A percentile compares a stretch with the other conserved stretches of the same genome.
Evolutionary conservation across 2,329 filamentous ascomycete genomes (phyloP).

Genomic region (Ascocoryne sarcoides): DNA sequence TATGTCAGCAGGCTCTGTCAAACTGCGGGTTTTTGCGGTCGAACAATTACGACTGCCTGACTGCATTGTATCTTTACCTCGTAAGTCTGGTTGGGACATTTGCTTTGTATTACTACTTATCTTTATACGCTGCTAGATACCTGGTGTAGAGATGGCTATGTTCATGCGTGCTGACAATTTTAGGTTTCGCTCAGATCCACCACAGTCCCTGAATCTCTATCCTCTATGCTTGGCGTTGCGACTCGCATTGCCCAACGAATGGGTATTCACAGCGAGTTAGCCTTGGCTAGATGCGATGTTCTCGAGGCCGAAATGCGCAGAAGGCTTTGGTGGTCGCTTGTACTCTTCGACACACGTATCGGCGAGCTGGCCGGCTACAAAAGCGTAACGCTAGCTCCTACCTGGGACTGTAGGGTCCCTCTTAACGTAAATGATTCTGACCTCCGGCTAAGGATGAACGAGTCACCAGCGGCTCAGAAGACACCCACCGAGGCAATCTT

Average conservation of each 20-base stretch:
- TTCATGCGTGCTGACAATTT: conserved; percentile 15
- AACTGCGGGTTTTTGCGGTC: conserved; percentile 35
- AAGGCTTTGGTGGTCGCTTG: conserved; percentile 64
- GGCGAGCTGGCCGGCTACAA: conserved; percentile 53
- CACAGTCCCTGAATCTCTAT: conserved; percentile 52
- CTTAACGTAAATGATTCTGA: conserved; percentile 56
- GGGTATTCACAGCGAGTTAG: conserved; percentile 57
- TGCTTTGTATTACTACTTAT: no score
- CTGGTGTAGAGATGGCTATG: no score
- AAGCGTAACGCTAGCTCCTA: conserved; percentile 30
- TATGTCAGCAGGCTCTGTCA: conserved; percentile 37
- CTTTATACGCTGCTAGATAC: no score
- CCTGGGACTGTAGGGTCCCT: conserved; percentile 47
- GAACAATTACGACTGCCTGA: conserved; percentile 37
- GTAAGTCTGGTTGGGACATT: no score
- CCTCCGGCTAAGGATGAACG: conserved; percentile 47
- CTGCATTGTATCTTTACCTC: conserved; percentile 44
- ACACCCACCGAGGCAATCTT: conserved; percentile 54
- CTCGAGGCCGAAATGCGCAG: conserved; percentile 65
- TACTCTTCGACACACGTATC: conserved; percentile 59
- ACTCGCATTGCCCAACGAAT: conserved; percentile 60
- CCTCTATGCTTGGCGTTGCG: conserved; percentile 54
- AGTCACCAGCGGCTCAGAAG: conserved; percentile 38
- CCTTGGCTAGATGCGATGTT: conserved; percentile 34
- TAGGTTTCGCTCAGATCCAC: conserved; percentile 20